These are phyloP conservation scores for Penicillium sp. DNA, from an alignment of 2,329 filamentous ascomycete genomes.

Conservation along the genomic window DNA sequence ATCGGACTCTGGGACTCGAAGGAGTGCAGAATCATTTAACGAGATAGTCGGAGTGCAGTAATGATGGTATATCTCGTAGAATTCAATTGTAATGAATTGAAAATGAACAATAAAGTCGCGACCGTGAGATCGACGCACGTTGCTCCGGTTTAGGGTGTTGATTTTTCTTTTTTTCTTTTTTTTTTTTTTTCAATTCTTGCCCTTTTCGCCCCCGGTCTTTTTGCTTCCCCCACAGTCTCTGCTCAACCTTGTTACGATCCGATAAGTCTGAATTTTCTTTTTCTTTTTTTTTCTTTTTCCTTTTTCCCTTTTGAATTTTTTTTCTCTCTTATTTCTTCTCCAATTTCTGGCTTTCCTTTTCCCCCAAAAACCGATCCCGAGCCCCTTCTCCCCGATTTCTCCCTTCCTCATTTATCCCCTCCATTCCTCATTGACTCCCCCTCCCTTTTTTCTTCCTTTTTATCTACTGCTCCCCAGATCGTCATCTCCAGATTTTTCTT, in stretches of 20 bases:
- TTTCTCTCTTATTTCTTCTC: slow-evolving; percentile 5
- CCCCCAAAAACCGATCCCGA: slow-evolving; percentile 20
- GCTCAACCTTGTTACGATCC: slow-evolving; percentile 11
- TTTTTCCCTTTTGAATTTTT: slow-evolving; percentile 17
- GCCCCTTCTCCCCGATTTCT: slow-evolving; percentile 25
- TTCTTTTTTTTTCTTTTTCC: slow-evolving; percentile 20
- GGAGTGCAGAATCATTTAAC: too few species aligned
- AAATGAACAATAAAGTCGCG: too few species aligned
- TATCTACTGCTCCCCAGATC: slow-evolving; percentile 26
- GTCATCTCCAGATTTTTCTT: slow-evolving; percentile 23
- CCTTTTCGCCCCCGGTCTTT: slow-evolving; percentile 30
- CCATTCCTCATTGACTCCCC: slow-evolving; percentile 21
- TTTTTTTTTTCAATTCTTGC: slow-evolving; percentile 19
- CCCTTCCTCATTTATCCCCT: slow-evolving; percentile 23
- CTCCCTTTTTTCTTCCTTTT: slow-evolving; percentile 15
- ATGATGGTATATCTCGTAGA: too few species aligned
- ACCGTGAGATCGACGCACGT: too few species aligned
- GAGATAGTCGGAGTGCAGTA: too few species aligned
- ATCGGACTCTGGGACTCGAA: neutral
- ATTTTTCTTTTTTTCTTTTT: too few species aligned
- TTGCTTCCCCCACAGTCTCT: slow-evolving; percentile 22
- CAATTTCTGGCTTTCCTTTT: slow-evolving; percentile 11
- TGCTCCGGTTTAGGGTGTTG: too few species aligned
- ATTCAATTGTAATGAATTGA: too few species aligned
- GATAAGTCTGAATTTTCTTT: slow-evolving; percentile 13